These are phyloP conservation scores for Trichophyton schoenleinii DNA, from an alignment of 2,329 filamentous ascomycete genomes.

Conservation along the genomic window DNA sequence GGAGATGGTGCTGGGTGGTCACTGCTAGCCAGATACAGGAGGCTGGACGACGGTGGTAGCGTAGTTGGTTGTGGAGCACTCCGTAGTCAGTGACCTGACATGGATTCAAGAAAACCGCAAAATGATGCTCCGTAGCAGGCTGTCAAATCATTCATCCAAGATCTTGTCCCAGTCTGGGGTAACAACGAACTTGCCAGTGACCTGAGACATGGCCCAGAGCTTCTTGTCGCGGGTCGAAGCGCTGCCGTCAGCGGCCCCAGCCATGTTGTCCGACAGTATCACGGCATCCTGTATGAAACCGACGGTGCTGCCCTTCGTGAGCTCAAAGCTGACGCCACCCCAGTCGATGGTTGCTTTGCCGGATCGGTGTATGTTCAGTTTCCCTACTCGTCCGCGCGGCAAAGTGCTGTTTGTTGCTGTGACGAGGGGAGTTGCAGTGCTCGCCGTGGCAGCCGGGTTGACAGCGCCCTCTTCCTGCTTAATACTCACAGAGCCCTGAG, in stretches of 20 bases:
- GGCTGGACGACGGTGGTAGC: not conserved
- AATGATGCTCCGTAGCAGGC: not conserved
- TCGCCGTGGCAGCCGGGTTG: not conserved
- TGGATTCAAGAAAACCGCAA: too few species aligned
- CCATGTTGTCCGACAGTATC: conserved; percentile 23
- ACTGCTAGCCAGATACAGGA: not conserved
- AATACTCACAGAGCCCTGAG: not conserved
- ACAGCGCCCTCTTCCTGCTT: conserved; percentile 11
- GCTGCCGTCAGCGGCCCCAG: conserved; percentile 15
- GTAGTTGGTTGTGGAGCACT: too few species aligned
- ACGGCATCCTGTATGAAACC: conserved; percentile 51
- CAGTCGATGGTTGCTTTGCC: conserved; percentile 51
- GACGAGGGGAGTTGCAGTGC: conserved; percentile 20
- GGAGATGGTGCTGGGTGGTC: not conserved
- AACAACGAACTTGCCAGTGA: conserved; percentile 54
- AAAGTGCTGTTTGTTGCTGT: conserved; percentile 33
- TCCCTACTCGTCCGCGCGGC: conserved; percentile 45
- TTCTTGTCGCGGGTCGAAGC: conserved; percentile 21
- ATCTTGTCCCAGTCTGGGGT: conserved; percentile 49
- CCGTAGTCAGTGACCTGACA: too few species aligned
- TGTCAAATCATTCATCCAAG: conserved; percentile 17
- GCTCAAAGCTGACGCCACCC: conserved; percentile 48
- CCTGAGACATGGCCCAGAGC: conserved; percentile 46
- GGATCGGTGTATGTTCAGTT: conserved; percentile 49
- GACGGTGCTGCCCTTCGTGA: conserved; percentile 44